A percentile compares a stretch with the other conserved stretches of the same genome.
Evolutionary conservation across 73 alveolate species (phyloP).

Genomic region (Paramecium caudatum): DNA sequence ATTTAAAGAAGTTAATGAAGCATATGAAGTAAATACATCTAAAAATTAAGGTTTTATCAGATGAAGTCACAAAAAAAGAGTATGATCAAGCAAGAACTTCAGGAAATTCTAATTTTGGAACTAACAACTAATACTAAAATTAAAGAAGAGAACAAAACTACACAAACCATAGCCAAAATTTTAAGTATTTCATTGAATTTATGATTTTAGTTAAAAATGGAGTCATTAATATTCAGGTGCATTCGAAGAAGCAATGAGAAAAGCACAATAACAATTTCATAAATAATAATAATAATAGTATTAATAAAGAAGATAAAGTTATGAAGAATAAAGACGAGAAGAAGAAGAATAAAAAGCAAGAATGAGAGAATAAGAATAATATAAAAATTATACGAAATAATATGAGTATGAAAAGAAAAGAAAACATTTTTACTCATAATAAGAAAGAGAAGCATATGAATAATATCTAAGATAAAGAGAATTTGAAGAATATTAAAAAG

Average conservation of each 20-base stretch:
- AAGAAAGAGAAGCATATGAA: slow-evolving; percentile 36
- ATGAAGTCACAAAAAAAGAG: slow-evolving; percentile 59
- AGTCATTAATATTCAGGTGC: background rate
- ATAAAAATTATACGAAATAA: background rate
- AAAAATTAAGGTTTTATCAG: background rate
- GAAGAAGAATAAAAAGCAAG: background rate
- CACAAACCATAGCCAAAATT: background rate
- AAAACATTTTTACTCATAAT: background rate
- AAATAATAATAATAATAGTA: background rate
- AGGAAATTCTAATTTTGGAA: background rate
- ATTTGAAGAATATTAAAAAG: slow-evolving; percentile 16
- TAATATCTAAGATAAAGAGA: background rate
- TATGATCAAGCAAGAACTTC: slow-evolving; percentile 65
- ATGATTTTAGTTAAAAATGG: background rate
- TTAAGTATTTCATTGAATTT: background rate
- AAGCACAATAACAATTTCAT: background rate
- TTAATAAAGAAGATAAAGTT: background rate
- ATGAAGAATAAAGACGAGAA: slow-evolving; percentile 1
- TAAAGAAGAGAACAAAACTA: background rate
- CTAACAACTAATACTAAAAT: background rate
- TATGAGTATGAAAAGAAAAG: background rate
- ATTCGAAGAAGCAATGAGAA: slow-evolving; percentile 20
- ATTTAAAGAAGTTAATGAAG: slow-evolving; percentile 74
- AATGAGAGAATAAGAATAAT: background rate
- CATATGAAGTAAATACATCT: slow-evolving; percentile 55